Base-by-base conservation (phyloP, 169 alveolate species). In the Plasmodium chabaudi region DNA sequence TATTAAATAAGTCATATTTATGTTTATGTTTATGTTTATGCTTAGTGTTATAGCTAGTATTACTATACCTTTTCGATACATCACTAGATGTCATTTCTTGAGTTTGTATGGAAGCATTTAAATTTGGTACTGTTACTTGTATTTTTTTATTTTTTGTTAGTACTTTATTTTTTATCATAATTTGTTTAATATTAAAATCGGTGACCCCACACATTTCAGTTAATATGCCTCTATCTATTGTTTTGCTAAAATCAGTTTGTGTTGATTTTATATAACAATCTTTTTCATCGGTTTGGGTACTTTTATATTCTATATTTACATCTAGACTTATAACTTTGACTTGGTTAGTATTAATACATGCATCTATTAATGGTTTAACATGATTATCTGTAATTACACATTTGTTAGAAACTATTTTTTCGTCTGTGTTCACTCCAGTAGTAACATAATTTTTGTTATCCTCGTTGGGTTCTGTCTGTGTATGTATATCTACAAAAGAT, bases 71-170 rank as follows among this genome's bases (percentile, higher is more conserved):
- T 34, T 34, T 34, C 5, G 42, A 34, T 34, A 34, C 5, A 5
- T 34, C 42, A 3, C 42, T 34, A 34, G 42, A 34, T 3, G 7
- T 3, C 5, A 5, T 34, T 34, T 34, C 42, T 34, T 34, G 42
- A 3, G 88, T 74, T 9, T 74, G 88, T 5, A 46, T 17, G 1
- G 64, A 21, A 1, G 88, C 88, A 74, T 74, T 74, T 63, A 74
- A 47, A 19, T 53, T 74, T 7, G 88, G 15, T 19, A 67, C 47
- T 7, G 88, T 47, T 21, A 74, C 75, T 61, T 74, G 88, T 10
- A 74, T 39, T 46, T 74, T 74, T 39, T 74, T 74, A 56, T 74
- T 74, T 60, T 74, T 74, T 2, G 73, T 46, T 5, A 49, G 5
- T 3, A 34, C 4, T 61, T 55, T 74, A 55, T 47, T 46, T 47